phyloP scores from a whole-genome alignment of 2,329 filamentous ascomycete genomes.

The Aaosphaeria arxii region DNA sequence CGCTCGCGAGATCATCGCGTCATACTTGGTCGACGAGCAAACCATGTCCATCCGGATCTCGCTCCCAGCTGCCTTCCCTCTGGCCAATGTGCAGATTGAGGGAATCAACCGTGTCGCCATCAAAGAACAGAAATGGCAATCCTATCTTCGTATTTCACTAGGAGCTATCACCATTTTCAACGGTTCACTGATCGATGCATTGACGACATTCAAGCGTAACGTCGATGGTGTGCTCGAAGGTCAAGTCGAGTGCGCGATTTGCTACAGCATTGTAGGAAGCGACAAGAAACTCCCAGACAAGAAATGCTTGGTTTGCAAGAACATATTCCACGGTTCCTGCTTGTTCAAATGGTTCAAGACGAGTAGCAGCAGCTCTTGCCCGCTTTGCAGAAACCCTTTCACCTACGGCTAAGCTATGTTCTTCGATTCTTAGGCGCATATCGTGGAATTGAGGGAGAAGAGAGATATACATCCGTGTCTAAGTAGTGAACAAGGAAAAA shows the following conservation, averaged over 20 bases:
- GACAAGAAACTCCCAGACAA: slow-evolving; percentile 92
- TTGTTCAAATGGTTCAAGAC: slow-evolving; percentile 97
- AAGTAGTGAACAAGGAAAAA: too few relatives aligned
- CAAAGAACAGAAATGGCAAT: slow-evolving; percentile 87
- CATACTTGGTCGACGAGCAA: slow-evolving; percentile 85
- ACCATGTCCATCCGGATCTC: slow-evolving; percentile 78
- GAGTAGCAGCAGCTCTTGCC: slow-evolving; percentile 88
- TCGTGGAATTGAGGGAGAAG: too few relatives aligned
- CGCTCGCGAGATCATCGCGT: slow-evolving; percentile 74
- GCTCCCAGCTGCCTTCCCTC: slow-evolving; percentile 77
- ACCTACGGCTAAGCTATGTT: slow-evolving; percentile 48
- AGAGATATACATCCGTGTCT: too few relatives aligned
- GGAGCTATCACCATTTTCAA: slow-evolving; percentile 94
- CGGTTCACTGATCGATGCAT: slow-evolving; percentile 81
- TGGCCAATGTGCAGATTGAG: slow-evolving; percentile 72
- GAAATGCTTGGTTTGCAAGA: slow-evolving; percentile 86
- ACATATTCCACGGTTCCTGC: slow-evolving; percentile 86
- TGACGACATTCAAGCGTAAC: slow-evolving; percentile 82
- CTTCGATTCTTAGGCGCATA: too few relatives aligned
- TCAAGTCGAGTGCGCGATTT: slow-evolving; percentile 93
- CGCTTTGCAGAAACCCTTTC: slow-evolving; percentile 88
- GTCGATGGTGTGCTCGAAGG: slow-evolving; percentile 86
- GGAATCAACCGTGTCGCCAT: slow-evolving; percentile 82
- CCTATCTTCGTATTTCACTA: slow-evolving; percentile 83
- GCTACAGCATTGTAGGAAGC: slow-evolving; percentile 87